Evolutionary conservation across 495 filamentous ascomycete genomes (phyloP), one percentile per base, ranked within the genome.

Genomic region (Penicillium robsamsonii): DNA sequence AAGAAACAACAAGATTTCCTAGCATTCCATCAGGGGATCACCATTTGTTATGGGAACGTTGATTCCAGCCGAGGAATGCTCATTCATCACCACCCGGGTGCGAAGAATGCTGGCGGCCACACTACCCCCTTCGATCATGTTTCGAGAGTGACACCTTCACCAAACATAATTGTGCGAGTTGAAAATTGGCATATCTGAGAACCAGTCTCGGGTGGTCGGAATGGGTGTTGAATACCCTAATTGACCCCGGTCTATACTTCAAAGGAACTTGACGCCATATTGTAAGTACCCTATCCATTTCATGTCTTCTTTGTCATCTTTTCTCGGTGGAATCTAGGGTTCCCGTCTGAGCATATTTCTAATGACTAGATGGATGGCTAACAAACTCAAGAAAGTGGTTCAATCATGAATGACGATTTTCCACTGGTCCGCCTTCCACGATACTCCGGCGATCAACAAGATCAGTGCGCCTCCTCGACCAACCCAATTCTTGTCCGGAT

Each of bases 1-100:
- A 30, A 11, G 54, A 27, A 50, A 48, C 45, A 55, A 45, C 46
- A 35, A 52, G 46, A 44, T 7, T 15, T 42, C 17, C 54, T 17
- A 13, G 25, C 55, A 64, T 64, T 67, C 62, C 41, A 25, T 18
- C 43, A 15, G 58, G 61, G 57, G 25, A 41, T 35, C 33, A 27
- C 54, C 49, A 31, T 67, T 75, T 76, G 73, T 76, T 76, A 70
- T 75, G 66, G 60, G 48, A 64, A 57, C 45, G 57, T 62, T 64
- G 50, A 49, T 62, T 45, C 43, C 46, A 46, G 50, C 46, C 46
- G 47, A 61, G 61, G 73, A 76, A 76, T 76, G 73, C 64, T 58
- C 53, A 45, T 52, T 54, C 70, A 73, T 72, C 67, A 68, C 59
- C 54, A 59, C 41, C 59, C 24, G 56, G 56, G 54, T 65, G 61